Percentiles rank a stretch among this genome's conserved stretches.
These are phyloP conservation scores for Phlegmacium glaucopus DNA, from an alignment of 768 basidiomycete species.

Conservation along the genomic window DNA sequence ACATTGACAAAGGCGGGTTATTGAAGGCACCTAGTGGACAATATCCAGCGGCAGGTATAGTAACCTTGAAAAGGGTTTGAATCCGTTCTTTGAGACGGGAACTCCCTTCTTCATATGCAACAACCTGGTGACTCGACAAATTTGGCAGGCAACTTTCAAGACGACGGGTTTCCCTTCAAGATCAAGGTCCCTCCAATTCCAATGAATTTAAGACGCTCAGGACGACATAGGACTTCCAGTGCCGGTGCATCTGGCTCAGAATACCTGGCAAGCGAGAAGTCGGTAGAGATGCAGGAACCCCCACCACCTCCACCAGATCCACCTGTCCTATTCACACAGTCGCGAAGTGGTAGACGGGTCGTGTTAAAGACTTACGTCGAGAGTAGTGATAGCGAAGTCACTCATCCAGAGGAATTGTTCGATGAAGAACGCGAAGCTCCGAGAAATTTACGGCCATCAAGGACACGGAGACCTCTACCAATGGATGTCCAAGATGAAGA, in stretches of 20 bases:
- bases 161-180: conserved; percentile 9
- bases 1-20: conserved; percentile 14
- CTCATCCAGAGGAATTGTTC: conserved; percentile 20
- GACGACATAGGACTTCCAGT: conserved; percentile 29
- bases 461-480: neutral
- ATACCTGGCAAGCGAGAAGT: conserved; percentile 47
- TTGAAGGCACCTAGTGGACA: conserved; percentile 6
- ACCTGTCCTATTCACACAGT: conserved; percentile 13
- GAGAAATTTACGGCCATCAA: conserved; percentile 14
- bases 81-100: neutral
- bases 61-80: neutral
- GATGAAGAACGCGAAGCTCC: conserved; percentile 10
- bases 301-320: conserved; percentile 27
- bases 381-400: conserved; percentile 33
- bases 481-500: conserved; percentile 22
- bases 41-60: conserved; percentile 7
- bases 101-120: conserved; percentile 5
- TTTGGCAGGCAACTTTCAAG: conserved; percentile 15
- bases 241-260: conserved; percentile 41
- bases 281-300: conserved; percentile 28
- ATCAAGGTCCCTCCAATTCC: conserved; percentile 27
- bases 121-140: conserved; percentile 16
- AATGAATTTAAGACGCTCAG: conserved; percentile 32
- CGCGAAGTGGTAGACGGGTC: conserved; percentile 33
- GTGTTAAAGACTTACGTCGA: conserved; percentile 43